phyloP scores from a whole-genome alignment of 2,329 filamentous ascomycete genomes.

The Talaromyces sp. region DNA sequence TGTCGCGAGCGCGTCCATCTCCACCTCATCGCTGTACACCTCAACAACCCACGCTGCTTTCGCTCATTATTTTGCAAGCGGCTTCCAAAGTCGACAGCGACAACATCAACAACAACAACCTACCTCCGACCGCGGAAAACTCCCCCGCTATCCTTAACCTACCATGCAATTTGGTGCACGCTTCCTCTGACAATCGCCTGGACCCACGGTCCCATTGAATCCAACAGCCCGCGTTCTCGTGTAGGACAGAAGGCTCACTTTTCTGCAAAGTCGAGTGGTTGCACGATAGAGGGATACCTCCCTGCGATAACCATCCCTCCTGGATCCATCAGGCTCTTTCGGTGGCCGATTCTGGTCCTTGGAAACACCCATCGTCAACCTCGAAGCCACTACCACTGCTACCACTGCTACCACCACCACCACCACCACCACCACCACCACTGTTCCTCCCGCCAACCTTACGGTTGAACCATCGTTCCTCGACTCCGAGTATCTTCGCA shows the following conservation, averaged over 20 bases:
- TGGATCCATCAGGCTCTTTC: slow-evolving; percentile 44
- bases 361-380: slow-evolving; percentile 28
- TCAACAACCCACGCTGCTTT: neutral
- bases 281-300: slow-evolving; percentile 13
- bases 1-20: neutral
- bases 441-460: slow-evolving; percentile 30
- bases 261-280: neutral
- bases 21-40: neutral
- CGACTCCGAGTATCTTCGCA: slow-evolving; percentile 34
- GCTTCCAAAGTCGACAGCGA: neutral
- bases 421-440: neutral
- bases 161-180: slow-evolving; percentile 12
- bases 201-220: slow-evolving; percentile 9
- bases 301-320: slow-evolving; percentile 27
- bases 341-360: slow-evolving; percentile 45
- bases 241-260: neutral
- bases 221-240: neutral
- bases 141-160: neutral
- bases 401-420: slow-evolving; percentile 24
- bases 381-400: slow-evolving; percentile 16
- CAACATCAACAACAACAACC: neutral
- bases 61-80: neutral
- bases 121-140: neutral
- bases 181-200: slow-evolving; percentile 6
- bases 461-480: slow-evolving; percentile 29